These are phyloP conservation scores for Zygosaccharomyces sapae DNA, from an alignment of 1,139 yeast species.

Conservation along the genomic window DNA sequence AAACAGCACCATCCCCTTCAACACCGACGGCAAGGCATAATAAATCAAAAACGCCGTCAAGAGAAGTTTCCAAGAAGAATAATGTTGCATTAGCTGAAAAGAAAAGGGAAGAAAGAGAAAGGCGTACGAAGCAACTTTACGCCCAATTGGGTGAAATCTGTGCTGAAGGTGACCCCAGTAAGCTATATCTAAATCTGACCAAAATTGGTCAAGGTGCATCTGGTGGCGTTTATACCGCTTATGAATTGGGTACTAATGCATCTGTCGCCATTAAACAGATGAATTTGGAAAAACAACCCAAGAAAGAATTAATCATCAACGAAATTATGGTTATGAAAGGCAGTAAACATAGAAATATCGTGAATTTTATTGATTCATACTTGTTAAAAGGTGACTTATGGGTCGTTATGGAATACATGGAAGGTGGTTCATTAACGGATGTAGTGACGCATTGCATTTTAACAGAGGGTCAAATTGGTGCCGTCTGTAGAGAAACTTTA, in stretches of 20 bases:
- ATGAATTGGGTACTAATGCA: slow-evolving; percentile 54
- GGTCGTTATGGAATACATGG: slow-evolving; percentile 99
- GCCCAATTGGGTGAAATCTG: slow-evolving; percentile 73
- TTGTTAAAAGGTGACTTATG: slow-evolving; percentile 72
- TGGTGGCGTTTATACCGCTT: slow-evolving; percentile 95
- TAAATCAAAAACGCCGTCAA: slow-evolving; percentile 12
- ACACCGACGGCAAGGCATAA: slow-evolving; percentile 14
- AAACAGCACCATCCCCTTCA: slow-evolving; percentile 2
- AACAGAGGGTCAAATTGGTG: slow-evolving; percentile 97
- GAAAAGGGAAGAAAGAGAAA: slow-evolving; percentile 70
- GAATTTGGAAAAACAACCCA: slow-evolving; percentile 89
- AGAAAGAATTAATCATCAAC: slow-evolving; percentile 88
- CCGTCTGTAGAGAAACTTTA: slow-evolving; percentile 88
- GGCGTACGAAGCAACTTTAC: slow-evolving; percentile 64
- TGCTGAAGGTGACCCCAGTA: slow-evolving; percentile 82
- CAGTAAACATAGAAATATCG: slow-evolving; percentile 83
- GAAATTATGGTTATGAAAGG: slow-evolving; percentile 95
- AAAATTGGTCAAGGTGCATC: slow-evolving; percentile 98
- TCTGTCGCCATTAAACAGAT: slow-evolving; percentile 94
- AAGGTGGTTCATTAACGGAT: slow-evolving; percentile 94
- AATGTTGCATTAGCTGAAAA: slow-evolving; percentile 27
- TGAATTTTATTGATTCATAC: slow-evolving; percentile 84
- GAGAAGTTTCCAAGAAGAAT: slow-evolving; percentile 19
- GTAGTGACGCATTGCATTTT: slow-evolving; percentile 92
- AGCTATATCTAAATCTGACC: slow-evolving; percentile 58